phyloP scores from a whole-genome alignment of 2,329 filamentous ascomycete species.

The Fonsecaea erecta region DNA sequence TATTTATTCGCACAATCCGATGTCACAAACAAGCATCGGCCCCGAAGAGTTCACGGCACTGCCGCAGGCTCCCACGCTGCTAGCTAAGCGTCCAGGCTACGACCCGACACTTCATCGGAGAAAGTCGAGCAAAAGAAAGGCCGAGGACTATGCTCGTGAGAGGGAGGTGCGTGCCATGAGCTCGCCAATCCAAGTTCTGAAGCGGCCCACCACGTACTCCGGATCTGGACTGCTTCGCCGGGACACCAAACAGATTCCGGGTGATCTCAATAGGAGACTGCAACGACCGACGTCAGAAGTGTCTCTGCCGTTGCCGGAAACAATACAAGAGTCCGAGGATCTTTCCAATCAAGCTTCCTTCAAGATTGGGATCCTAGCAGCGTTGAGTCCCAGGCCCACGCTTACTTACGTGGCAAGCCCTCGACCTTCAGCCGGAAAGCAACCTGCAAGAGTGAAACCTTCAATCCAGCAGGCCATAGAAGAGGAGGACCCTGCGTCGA shows the following conservation, averaged over 20 bases:
- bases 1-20: constrained; percentile 40
- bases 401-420: constrained; percentile 74
- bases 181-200: constrained; percentile 65
- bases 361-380: constrained; percentile 77
- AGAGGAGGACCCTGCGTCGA: constrained; percentile 62
- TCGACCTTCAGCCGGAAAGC: constrained; percentile 56
- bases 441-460: constrained; percentile 33
- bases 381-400: constrained; percentile 83
- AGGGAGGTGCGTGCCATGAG: constrained; percentile 88
- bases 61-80: constrained; percentile 55
- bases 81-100: constrained; percentile 64
- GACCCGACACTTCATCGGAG: constrained; percentile 64
- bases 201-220: constrained; percentile 64
- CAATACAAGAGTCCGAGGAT: constrained; percentile 72
- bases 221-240: constrained; percentile 63
- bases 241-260: constrained; percentile 68
- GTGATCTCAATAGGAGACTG: constrained; percentile 60
- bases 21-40: constrained; percentile 45
- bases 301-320: constrained; percentile 74
- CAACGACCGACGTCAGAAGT: constrained; percentile 71
- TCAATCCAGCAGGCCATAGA: constrained; percentile 58
- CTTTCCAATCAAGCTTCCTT: constrained; percentile 76
- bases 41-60: constrained; percentile 49
- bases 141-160: constrained; percentile 76
- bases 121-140: constrained; percentile 77